phyloP scores from a whole-genome alignment of 495 filamentous ascomycete genomes.

The Pyrenopolyporus hunteri region DNA sequence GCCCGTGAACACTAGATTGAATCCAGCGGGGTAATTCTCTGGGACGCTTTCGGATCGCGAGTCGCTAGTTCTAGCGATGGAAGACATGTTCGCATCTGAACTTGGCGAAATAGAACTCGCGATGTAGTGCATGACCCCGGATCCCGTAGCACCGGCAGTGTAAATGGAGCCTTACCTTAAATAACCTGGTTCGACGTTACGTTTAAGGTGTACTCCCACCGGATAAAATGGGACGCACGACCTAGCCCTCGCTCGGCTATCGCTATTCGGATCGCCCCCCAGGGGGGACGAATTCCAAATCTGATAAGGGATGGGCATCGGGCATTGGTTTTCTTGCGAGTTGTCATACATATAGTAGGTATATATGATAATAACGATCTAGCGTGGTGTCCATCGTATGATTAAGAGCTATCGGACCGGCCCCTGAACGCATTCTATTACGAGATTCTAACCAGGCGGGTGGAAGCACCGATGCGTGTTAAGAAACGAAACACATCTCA shows the following conservation, averaged over 20 bases:
- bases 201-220: conserved; percentile 2
- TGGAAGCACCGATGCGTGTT: conserved; percentile 10
- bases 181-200: conserved; percentile 12
- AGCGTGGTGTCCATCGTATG: no score
- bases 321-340: neutral
- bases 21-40: neutral
- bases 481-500: neutral
- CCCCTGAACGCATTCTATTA: conserved; percentile 1
- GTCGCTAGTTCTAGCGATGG: conserved; percentile 15
- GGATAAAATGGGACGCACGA: conserved; percentile 24
- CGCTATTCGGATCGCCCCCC: neutral
- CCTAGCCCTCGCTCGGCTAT: conserved; percentile 1
- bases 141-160: conserved; percentile 17
- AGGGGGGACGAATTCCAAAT: conserved; percentile 27
- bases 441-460: conserved; percentile 44
- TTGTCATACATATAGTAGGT: neutral
- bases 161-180: conserved; percentile 13
- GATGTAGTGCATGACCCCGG: conserved; percentile 1
- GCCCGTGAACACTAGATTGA: neutral
- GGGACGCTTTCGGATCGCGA: neutral
- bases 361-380: neutral
- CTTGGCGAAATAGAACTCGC: conserved; percentile 10
- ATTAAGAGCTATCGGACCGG: neutral
- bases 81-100: conserved; percentile 5
- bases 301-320: conserved; percentile 8